phyloP scores from a whole-genome alignment of 2,329 filamentous ascomycete genomes.

The Podosphaera leucotricha region DNA sequence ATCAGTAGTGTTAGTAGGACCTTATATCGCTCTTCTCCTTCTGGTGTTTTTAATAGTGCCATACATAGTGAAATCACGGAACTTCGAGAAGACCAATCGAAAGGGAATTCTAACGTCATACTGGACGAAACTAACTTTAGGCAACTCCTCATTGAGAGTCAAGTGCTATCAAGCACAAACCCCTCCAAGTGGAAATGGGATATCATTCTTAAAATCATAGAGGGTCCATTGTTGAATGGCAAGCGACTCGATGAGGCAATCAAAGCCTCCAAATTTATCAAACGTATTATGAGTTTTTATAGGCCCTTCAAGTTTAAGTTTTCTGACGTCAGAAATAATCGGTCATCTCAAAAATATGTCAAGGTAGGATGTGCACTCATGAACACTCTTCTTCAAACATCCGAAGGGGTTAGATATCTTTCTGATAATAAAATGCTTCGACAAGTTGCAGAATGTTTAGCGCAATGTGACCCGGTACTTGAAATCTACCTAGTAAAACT shows the following conservation, averaged over 20 bases:
- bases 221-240: conserved; percentile 73
- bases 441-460: conserved; percentile 86
- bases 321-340: conserved; percentile 69
- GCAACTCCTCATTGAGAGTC: conserved; percentile 48
- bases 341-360: conserved; percentile 85
- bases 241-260: conserved; percentile 87
- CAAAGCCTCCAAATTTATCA: conserved; percentile 87
- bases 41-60: conserved; percentile 8
- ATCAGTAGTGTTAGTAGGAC: conserved; percentile 95
- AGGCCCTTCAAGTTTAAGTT: conserved; percentile 94
- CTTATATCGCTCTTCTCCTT: conserved; percentile 51
- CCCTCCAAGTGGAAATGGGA: conserved; percentile 97
- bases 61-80: conserved; percentile 22
- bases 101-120: conserved; percentile 23
- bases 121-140: conserved; percentile 40
- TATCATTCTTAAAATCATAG: conserved; percentile 68
- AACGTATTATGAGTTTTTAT: conserved; percentile 83
- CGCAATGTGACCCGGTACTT: conserved; percentile 71
- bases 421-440: conserved; percentile 79
- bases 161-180: conserved; percentile 72
- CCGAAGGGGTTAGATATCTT: conserved; percentile 66
- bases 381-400: conserved; percentile 61
- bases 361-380: conserved; percentile 73
- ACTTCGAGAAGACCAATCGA: conserved; percentile 32
- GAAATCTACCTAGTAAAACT: background rate